Evolutionary conservation across 2,329 filamentous ascomycete genomes (phyloP), one percentile per base, ranked within the genome.

Genomic region (Pseudophaeomoniella oleicola): DNA sequence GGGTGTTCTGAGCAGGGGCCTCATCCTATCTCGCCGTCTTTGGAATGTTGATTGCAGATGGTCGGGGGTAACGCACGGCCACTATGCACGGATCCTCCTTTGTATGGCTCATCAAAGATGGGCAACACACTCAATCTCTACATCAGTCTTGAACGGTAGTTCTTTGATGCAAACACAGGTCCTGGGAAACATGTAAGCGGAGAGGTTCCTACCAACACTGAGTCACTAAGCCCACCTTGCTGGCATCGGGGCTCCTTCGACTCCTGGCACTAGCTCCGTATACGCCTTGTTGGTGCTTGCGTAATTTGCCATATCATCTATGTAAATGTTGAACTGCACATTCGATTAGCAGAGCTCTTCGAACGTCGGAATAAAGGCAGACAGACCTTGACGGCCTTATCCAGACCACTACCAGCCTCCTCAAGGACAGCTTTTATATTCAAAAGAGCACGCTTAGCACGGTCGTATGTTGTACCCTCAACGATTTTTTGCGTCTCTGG

Each of bases 91-190:
- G 22, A 18, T 11, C 29, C 31, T 16, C 13, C 32, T 31, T 16
- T 15, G 13, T 19, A 18, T 12, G n/a, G 38, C 35, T 35, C 37
- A 43, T 48, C 43, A 48, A 41, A 48, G 29, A 39, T 41, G 40
- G 22, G 46, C 46, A 35, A 43, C 46, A 35, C 40, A 44, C 38
- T 48, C 46, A 37, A 48, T 48, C 37, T 48, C 46, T 29, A 48
- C 46, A 46, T 48, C 46, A 22, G 46, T 48, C 32, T 41, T 41
- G 19, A 42, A 32, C 5, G 46, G 46, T n/a, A 48, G 35, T 29
- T 48, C 46, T 35, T 44, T 45, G 37, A 48, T 44, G 31, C 39
- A 44, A 30, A 48, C 45, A 19, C 46, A 48, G 5, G 46, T 47
- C 38, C 46, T 39, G 32, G 44, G 43, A 16, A 44, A 32, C 14